Evolutionary conservation across 2,329 filamentous ascomycete genomes (phyloP).

Genomic region (Thielaviopsis populi): DNA sequence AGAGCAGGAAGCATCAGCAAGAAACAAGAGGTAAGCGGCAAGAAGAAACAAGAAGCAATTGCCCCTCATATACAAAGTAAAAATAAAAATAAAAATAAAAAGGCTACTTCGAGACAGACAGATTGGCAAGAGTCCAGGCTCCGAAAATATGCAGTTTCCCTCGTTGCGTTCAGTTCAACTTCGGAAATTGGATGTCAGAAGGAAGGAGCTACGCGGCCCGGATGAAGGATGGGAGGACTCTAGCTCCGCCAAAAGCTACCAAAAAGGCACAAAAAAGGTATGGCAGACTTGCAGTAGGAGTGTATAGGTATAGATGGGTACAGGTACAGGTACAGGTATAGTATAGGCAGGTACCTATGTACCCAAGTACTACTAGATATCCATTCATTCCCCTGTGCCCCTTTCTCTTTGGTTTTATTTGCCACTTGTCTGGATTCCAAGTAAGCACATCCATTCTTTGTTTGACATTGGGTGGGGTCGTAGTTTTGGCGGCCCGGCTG

Average conservation of each 20-base stretch:
- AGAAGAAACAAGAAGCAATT: background rate
- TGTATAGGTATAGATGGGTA: too few species aligned
- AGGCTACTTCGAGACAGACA: background rate
- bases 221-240: background rate
- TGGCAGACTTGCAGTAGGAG: background rate
- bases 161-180: background rate
- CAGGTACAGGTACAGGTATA: background rate
- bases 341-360: background rate
- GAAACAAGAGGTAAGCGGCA: background rate
- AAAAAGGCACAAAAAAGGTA: background rate
- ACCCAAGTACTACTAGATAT: background rate
- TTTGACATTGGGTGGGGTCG: background rate
- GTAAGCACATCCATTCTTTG: background rate
- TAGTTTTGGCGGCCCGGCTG: too few species aligned
- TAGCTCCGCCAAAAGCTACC: background rate
- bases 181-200: constrained; percentile 1
- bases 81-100: too few species aligned
- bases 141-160: background rate
- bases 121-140: background rate
- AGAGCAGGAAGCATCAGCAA: background rate
- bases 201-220: background rate
- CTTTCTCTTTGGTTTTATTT: background rate
- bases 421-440: background rate
- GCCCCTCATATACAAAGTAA: background rate
- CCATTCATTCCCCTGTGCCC: background rate